These are phyloP conservation scores for Theobroma cacao DNA, from an alignment of 345 rosid species.

Conservation along the genomic window DNA sequence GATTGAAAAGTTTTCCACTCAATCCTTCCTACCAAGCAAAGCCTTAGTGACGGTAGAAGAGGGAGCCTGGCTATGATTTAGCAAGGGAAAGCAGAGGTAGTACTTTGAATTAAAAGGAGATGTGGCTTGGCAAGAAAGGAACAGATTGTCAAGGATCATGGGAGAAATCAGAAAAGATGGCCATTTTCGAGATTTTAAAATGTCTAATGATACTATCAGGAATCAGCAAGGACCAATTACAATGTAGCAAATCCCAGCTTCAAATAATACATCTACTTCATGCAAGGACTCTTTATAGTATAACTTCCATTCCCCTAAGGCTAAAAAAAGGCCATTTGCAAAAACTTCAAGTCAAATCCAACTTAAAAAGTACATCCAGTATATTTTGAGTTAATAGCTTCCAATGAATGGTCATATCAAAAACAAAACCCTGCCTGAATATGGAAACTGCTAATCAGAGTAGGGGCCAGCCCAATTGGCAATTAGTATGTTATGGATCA, in stretches of 20 bases:
- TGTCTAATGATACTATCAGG: neutral
- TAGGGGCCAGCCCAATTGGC: neutral
- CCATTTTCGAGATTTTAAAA: neutral
- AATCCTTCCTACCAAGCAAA: neutral
- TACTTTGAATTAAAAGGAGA: neutral
- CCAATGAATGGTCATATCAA: neutral
- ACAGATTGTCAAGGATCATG: neutral
- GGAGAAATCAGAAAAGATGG: neutral
- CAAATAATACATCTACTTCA: neutral
- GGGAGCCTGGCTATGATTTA: constrained; percentile 3
- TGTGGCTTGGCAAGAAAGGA: neutral
- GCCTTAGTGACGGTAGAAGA: neutral
- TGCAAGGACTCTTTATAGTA: neutral
- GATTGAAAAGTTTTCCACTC: neutral
- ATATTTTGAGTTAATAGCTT: neutral
- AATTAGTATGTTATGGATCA: neutral
- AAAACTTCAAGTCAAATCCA: neutral
- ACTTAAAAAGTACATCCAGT: neutral
- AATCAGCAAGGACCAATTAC: neutral
- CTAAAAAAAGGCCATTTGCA: neutral
- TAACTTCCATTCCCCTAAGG: neutral
- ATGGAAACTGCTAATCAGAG: neutral
- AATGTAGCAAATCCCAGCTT: neutral
- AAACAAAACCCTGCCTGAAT: neutral
- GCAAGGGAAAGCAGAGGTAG: constrained; percentile 9